Evolutionary conservation across 306 rosid species (phyloP).

Genomic region (Lathyrus tuberosus): DNA sequence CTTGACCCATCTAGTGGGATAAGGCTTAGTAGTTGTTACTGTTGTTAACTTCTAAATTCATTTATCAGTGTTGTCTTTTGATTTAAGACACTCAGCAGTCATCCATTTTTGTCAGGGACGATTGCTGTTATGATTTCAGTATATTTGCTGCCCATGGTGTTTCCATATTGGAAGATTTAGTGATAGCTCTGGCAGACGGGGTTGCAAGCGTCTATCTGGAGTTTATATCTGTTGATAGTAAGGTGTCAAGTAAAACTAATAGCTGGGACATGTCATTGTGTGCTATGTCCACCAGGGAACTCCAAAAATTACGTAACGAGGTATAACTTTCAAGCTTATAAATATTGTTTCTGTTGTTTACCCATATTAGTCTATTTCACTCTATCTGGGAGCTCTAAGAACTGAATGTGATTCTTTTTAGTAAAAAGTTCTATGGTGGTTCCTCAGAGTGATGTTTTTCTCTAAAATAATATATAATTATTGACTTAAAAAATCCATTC

Average conservation of each 20-base stretch:
- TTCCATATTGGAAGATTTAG: conserved; percentile 90
- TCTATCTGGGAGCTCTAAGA: neutral
- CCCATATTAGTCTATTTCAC: conserved; percentile 6
- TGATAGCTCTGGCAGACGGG: conserved; percentile 82
- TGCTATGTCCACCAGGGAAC: conserved; percentile 81
- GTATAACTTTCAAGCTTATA: conserved; percentile 44
- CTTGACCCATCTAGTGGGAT: too few species aligned
- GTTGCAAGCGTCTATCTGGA: conserved; percentile 82
- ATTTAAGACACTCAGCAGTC: conserved; percentile 38
- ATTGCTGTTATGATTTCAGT: conserved; percentile 57
- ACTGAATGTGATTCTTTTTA: conserved; percentile 14
- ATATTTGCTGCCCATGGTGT: conserved; percentile 69
- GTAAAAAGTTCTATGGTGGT: conserved; percentile 15
- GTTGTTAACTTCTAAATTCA: conserved; percentile 15
- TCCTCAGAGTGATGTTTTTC: conserved; percentile 10
- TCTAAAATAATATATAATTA: neutral
- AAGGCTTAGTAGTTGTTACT: too few species aligned
- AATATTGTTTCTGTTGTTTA: conserved; percentile 24
- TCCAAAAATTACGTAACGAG: conserved; percentile 94
- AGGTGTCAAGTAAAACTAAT: conserved; percentile 64
- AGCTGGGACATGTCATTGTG: conserved; percentile 67
- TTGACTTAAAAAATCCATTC: neutral
- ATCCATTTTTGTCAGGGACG: conserved; percentile 56
- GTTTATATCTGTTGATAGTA: conserved; percentile 89
- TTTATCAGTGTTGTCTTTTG: conserved; percentile 9